These are phyloP conservation scores for Waltergamsia citrina DNA, from an alignment of 2,329 filamentous ascomycete genomes.

Conservation along the genomic window DNA sequence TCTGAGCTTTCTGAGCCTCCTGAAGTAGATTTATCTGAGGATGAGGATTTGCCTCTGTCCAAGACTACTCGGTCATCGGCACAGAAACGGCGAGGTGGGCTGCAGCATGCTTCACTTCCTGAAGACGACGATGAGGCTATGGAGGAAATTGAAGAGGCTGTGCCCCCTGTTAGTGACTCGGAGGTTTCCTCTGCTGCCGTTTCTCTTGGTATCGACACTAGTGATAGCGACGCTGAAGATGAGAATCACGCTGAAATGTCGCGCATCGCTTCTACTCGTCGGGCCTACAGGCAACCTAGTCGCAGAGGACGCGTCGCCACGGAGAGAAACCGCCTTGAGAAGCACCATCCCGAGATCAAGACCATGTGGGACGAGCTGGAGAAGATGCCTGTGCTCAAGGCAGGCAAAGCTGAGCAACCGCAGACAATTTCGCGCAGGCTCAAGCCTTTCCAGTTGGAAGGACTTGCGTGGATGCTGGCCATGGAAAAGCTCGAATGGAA, in stretches of 20 bases:
- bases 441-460: conserved; percentile 90
- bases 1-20: too few species aligned
- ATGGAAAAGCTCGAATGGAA: conserved; percentile 83
- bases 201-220: conserved; percentile 6
- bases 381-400: conserved; percentile 55
- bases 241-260: too few species aligned
- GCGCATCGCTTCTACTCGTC: too few species aligned
- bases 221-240: conserved; percentile 11
- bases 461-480: conserved; percentile 85
- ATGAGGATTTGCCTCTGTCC: conserved; percentile 18
- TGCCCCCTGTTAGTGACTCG: neutral
- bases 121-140: too few species aligned
- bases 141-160: neutral
- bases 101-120: too few species aligned
- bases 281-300: conserved; percentile 19
- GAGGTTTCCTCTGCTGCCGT: neutral
- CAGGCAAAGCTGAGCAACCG: conserved; percentile 41
- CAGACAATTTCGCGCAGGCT: conserved; percentile 69
- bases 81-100: too few species aligned
- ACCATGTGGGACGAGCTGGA: conserved; percentile 81
- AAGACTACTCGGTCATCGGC: conserved; percentile 5
- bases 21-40: conserved; percentile 14
- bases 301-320: conserved; percentile 16
- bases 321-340: conserved; percentile 60
- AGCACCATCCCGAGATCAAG: conserved; percentile 65